phyloP scores from a whole-genome alignment of 192 early-diverging fungal species.

The Coemansia sp. region DNA sequence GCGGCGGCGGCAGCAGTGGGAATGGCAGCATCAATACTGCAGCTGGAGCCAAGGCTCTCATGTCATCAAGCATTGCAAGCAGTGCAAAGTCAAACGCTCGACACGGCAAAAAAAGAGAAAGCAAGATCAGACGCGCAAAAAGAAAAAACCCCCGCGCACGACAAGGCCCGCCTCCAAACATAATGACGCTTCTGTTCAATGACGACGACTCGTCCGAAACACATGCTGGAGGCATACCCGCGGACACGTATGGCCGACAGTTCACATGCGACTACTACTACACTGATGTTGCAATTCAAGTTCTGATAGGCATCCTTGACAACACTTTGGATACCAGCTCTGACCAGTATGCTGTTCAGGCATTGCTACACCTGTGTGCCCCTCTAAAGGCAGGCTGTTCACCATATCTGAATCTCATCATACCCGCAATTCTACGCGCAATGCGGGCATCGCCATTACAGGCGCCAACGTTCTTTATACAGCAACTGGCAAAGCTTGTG shows the following conservation, averaged over 20 bases:
- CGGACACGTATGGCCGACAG: conserved; percentile 12
- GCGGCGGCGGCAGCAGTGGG: neutral
- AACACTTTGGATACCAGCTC: conserved; percentile 79
- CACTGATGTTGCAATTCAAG: conserved; percentile 83
- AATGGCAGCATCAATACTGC: neutral
- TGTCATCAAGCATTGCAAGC: neutral
- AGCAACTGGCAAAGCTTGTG: conserved; percentile 80
- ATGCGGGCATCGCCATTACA: conserved; percentile 77
- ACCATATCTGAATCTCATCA: conserved; percentile 56
- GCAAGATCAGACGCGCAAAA: neutral
- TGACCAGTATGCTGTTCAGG: conserved; percentile 85
- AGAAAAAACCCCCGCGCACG: neutral
- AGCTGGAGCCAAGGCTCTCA: neutral
- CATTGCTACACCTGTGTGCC: conserved; percentile 92
- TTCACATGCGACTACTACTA: conserved; percentile 75
- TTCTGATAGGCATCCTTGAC: conserved; percentile 83
- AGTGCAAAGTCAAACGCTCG: neutral
- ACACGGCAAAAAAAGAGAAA: neutral
- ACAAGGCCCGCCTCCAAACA: conserved; percentile 23
- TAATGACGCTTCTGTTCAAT: conserved; percentile 20
- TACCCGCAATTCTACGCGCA: conserved; percentile 85
- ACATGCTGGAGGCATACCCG: conserved; percentile 20
- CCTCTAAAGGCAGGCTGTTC: conserved; percentile 53
- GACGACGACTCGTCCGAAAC: conserved; percentile 10
- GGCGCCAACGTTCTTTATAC: conserved; percentile 90